Evolutionary conservation across 75 land plant species (phyloP).

Genomic region (Sequoiadendron giganteum): DNA sequence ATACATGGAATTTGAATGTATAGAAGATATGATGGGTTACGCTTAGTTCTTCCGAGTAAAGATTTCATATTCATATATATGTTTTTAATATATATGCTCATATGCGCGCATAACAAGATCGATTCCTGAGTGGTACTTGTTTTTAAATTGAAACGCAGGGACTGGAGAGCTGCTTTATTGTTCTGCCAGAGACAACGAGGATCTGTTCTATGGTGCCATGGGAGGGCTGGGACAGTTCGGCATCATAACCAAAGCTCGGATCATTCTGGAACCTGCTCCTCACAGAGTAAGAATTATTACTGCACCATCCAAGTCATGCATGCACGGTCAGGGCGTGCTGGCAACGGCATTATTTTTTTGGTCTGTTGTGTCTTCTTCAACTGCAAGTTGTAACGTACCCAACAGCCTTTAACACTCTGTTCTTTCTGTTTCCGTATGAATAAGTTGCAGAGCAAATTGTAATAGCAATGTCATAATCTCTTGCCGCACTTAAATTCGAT

Average conservation of each 20-base stretch:
- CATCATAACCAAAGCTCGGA: slow-evolving; percentile 48
- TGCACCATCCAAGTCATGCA: neutral
- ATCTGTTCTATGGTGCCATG: slow-evolving; percentile 40
- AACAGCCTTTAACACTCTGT: neutral
- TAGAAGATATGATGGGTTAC: too few species aligned
- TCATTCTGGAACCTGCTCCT: slow-evolving; percentile 43
- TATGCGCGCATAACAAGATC: too few species aligned
- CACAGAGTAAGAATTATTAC: slow-evolving; percentile 17
- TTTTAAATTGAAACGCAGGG: slow-evolving; percentile 14
- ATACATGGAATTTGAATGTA: too few species aligned
- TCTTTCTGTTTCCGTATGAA: neutral
- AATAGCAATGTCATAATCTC: neutral
- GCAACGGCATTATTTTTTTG: neutral
- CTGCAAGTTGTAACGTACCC: neutral
- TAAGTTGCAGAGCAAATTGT: neutral
- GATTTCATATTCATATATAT: too few species aligned
- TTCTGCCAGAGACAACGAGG: slow-evolving; percentile 24
- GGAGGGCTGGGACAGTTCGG: slow-evolving; percentile 62
- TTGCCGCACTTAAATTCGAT: too few species aligned
- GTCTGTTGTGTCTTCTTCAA: neutral
- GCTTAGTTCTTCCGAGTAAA: too few species aligned
- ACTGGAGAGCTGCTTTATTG: slow-evolving; percentile 40
- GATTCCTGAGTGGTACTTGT: too few species aligned
- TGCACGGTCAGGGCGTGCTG: neutral
- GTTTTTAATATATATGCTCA: neutral